These are phyloP conservation scores for Mrakia blollopis DNA, from an alignment of 768 basidiomycete species.

Conservation along the genomic window DNA sequence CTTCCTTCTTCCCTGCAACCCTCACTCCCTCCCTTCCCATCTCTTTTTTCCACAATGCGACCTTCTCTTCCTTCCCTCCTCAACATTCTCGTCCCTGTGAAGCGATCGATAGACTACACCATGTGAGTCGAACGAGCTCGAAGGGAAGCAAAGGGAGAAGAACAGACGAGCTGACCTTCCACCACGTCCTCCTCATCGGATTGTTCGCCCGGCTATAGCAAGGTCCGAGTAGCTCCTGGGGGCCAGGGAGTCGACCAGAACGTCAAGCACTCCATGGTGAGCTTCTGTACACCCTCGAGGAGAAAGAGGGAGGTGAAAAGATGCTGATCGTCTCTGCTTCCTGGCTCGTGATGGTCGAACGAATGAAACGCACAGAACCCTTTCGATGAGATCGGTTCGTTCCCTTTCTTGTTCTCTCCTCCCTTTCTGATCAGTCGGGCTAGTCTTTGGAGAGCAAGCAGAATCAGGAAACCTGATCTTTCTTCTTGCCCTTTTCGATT, in stretches of 20 bases:
- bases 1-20: neutral
- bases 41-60: slow-evolving; percentile 54
- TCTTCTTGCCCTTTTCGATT: neutral
- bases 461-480: neutral
- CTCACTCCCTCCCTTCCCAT: neutral
- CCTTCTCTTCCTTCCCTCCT: slow-evolving; percentile 66
- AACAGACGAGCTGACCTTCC: neutral
- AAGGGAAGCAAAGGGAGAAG: neutral
- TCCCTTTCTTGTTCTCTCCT: neutral
- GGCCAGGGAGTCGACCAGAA: slow-evolving; percentile 94
- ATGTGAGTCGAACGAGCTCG: slow-evolving; percentile 50
- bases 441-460: neutral
- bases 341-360: neutral
- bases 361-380: slow-evolving; percentile 63
- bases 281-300: slow-evolving; percentile 35
- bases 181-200: slow-evolving; percentile 6
- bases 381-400: slow-evolving; percentile 90
- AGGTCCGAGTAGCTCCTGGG: slow-evolving; percentile 92
- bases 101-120: slow-evolving; percentile 96
- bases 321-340: too few species aligned
- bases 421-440: neutral
- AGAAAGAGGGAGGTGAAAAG: too few species aligned
- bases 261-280: slow-evolving; percentile 98
- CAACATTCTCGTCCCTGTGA: slow-evolving; percentile 90
- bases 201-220: slow-evolving; percentile 46